Conservation (phyloP, 2,329 filamentous ascomycete species). For the Coleophoma crateriformis region DNA sequence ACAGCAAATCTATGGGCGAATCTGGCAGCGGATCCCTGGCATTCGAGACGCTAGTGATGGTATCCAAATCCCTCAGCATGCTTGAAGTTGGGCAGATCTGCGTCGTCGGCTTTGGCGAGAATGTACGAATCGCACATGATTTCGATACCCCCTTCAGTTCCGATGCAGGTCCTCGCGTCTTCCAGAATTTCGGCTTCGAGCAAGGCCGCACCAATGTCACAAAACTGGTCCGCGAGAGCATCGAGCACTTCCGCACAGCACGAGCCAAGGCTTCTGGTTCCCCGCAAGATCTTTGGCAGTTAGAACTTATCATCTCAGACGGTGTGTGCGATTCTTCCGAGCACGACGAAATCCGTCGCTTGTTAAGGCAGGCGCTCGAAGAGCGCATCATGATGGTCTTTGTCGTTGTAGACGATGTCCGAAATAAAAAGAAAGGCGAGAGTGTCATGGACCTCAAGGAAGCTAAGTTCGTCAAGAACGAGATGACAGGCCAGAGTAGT, state of each 20-base stretch:
- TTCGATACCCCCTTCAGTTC: slow-evolving; percentile 78
- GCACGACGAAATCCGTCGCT: slow-evolving; percentile 74
- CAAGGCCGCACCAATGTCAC: slow-evolving; percentile 84
- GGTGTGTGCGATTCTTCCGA: slow-evolving; percentile 79
- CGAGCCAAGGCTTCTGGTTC: slow-evolving; percentile 44
- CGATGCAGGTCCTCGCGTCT: slow-evolving; percentile 75
- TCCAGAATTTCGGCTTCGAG: slow-evolving; percentile 78
- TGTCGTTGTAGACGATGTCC: slow-evolving; percentile 77
- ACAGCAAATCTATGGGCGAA: slow-evolving; percentile 91
- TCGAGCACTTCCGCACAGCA: slow-evolving; percentile 76
- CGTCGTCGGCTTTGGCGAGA: slow-evolving; percentile 81
- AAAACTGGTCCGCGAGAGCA: slow-evolving; percentile 69
- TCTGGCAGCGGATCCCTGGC: slow-evolving; percentile 70
- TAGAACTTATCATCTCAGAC: slow-evolving; percentile 89
- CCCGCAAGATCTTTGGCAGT: slow-evolving; percentile 82
- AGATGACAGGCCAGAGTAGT: slow-evolving; percentile 48
- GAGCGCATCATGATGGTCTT: slow-evolving; percentile 98
- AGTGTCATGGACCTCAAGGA: slow-evolving; percentile 86
- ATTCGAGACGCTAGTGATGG: slow-evolving; percentile 89
- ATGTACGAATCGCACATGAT: slow-evolving; percentile 79
- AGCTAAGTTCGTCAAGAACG: slow-evolving; percentile 72
- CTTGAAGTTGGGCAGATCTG: slow-evolving; percentile 93
- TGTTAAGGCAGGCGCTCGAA: slow-evolving; percentile 84
- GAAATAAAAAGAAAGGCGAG: slow-evolving; percentile 45
- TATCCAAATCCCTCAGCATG: slow-evolving; percentile 82